Base-by-base conservation (phyloP, 2,329 filamentous ascomycete species). In the Sarocladiaceae sp. region DNA sequence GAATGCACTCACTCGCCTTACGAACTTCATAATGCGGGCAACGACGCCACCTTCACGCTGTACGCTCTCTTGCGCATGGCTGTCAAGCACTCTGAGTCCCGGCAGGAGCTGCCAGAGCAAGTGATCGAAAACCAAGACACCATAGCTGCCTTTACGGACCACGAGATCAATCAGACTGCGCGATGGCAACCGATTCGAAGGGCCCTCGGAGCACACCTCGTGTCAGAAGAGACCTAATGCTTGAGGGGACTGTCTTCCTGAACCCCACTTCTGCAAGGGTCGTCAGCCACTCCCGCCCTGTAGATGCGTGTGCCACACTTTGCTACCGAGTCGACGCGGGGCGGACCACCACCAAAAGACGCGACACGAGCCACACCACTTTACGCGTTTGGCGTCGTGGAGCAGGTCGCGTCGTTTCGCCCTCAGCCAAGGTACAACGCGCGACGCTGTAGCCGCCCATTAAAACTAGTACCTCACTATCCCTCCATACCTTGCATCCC, bases 351-450 rank as follows among this genome's bases (percentile, higher is more conserved):
- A 24, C 19, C 26, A 18, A 21, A 21, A 41, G n/a, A 41, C 37
- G 37, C 37, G 37, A 41, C 37, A 41, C 37, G 37, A 41, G 40
- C 40, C 29, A 32, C 40, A 43, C 40, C 40, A 43, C 40, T 43
- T 33, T 21, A 43, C 40, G 40, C 40, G 40, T 43, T 33, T 43
- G 40, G 40, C 40, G 40, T 33, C 13, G 11, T 43, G 7, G 27
- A 24, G n/a, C n/a, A n/a, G n/a, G 27, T 32, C 40, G 40, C 40
- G 26, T 32, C 26, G 26, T 11, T 29, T 18, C 23, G 32, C 39
- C 34, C 34, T 39, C 19, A 21, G 20, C 19, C 34, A 29, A 27
- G 40, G 40, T 43, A 33, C 40, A 20, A 43, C 40, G 27, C 40
- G 40, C 40, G 16, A 26, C 40, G 40, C 33, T 10, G 40, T 27